Conservation (phyloP, 2,329 filamentous ascomycete species). For the Xylariales sp. region DNA sequence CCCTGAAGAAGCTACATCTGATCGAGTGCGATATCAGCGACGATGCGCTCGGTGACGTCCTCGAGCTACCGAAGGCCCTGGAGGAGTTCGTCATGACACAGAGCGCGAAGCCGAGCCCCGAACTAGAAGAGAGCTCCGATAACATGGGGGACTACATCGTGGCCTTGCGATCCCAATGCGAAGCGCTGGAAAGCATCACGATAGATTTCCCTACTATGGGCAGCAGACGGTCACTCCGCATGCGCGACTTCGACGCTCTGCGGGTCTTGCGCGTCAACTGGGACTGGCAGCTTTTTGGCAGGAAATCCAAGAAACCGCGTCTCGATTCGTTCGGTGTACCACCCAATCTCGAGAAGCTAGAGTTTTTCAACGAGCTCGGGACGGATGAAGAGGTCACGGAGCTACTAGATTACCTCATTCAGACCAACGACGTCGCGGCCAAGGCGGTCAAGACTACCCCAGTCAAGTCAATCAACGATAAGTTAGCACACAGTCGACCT, state of each 20-base stretch:
- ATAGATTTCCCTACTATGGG: conserved; percentile 58
- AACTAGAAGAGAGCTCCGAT: conserved; percentile 60
- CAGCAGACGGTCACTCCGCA: conserved; percentile 55
- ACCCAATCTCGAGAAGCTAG: conserved; percentile 58
- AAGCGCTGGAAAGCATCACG: conserved; percentile 58
- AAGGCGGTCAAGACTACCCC: conserved; percentile 54
- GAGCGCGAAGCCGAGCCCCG: conserved; percentile 52
- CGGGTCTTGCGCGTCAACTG: conserved; percentile 57
- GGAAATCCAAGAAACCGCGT: conserved; percentile 57
- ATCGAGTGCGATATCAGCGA: conserved; percentile 64
- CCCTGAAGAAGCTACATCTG: conserved; percentile 57
- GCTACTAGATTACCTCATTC: conserved; percentile 55
- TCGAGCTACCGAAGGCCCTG: conserved; percentile 58
- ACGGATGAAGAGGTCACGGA: conserved; percentile 61
- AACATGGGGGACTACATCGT: conserved; percentile 60
- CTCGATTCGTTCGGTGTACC: conserved; percentile 61
- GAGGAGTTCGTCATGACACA: conserved; percentile 62
- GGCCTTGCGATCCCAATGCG: conserved; percentile 55
- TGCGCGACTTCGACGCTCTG: conserved; percentile 58
- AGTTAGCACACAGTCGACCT: conserved; percentile 24
- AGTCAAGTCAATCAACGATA: conserved; percentile 43
- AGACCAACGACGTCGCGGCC: conserved; percentile 54
- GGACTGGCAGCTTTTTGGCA: conserved; percentile 63
- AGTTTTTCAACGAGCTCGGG: conserved; percentile 59
- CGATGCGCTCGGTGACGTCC: conserved; percentile 54